A percentile compares a stretch with the other conserved stretches of the same genome.
These are phyloP conservation scores for Tolypocladium tropicale DNA, from an alignment of 2,329 filamentous ascomycete genomes.

Conservation along the genomic window DNA sequence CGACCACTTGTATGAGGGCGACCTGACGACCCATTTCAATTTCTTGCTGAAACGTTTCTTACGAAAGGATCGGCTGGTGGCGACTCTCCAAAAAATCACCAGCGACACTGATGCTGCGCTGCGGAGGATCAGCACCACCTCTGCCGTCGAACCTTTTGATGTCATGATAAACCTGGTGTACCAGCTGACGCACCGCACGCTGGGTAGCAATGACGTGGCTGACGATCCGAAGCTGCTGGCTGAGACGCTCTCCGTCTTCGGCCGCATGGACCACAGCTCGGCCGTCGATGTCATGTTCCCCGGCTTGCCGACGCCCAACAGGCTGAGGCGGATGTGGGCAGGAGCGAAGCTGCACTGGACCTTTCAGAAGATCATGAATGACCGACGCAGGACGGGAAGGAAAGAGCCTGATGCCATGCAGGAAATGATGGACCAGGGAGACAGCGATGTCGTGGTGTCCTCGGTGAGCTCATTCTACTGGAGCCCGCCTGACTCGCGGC, in stretches of 20 bases:
- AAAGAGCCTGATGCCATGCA: constrained; percentile 41
- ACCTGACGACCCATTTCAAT: constrained; percentile 15
- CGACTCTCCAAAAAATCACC: constrained; percentile 29
- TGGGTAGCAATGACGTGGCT: constrained; percentile 43
- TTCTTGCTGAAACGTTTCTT: constrained; percentile 22
- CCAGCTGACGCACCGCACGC: constrained; percentile 45
- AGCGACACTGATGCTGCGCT: constrained; percentile 21
- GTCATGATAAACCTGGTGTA: constrained; percentile 42
- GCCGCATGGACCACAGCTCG: constrained; percentile 33
- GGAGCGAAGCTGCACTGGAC: constrained; percentile 37
- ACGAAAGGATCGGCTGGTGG: constrained; percentile 24
- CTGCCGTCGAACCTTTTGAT: constrained; percentile 38
- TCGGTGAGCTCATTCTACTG: constrained; percentile 16
- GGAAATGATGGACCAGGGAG: constrained; percentile 39
- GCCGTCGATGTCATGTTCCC: constrained; percentile 40
- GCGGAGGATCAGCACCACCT: not conserved
- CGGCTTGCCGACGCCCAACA: constrained; percentile 33
- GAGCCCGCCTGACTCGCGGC: not conserved
- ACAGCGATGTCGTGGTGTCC: constrained; percentile 31
- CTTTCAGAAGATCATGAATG: constrained; percentile 35
- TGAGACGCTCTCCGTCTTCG: constrained; percentile 33
- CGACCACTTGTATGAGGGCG: constrained; percentile 8
- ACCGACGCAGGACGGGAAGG: constrained; percentile 28
- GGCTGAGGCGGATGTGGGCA: constrained; percentile 31
- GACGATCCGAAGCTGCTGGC: constrained; percentile 29